These are phyloP conservation scores for Albifimbria verrucaria DNA, from an alignment of 2,329 filamentous ascomycete species.

Conservation along the genomic window DNA sequence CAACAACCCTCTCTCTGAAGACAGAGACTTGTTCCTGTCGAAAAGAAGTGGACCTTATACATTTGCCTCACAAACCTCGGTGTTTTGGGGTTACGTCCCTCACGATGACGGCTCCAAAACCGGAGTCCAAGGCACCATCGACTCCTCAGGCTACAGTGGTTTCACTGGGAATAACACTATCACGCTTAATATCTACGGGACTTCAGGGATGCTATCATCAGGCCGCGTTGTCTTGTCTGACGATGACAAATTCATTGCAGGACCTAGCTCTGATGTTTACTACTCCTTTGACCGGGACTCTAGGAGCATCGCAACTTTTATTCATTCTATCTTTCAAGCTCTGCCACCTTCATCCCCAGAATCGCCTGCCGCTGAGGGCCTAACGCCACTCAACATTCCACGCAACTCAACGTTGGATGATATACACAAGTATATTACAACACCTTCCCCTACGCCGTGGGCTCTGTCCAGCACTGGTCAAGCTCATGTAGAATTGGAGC, in stretches of 20 bases:
- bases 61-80: conserved; percentile 49
- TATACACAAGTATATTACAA: conserved; percentile 48
- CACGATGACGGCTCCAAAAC: conserved; percentile 37
- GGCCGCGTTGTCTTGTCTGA: conserved; percentile 40
- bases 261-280: conserved; percentile 39
- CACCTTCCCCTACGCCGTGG: conserved; percentile 43
- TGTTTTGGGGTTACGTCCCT: conserved; percentile 48
- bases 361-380: conserved; percentile 26
- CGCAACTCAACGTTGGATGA: conserved; percentile 42
- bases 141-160: conserved; percentile 40
- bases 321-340: conserved; percentile 44
- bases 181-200: conserved; percentile 55
- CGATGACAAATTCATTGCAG: conserved; percentile 39
- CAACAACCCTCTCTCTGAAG: conserved; percentile 34
- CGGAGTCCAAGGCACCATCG: conserved; percentile 51
- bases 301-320: conserved; percentile 45
- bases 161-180: conserved; percentile 42
- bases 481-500: conserved; percentile 46
- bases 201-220: conserved; percentile 47
- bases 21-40: conserved; percentile 44
- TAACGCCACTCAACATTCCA: conserved; percentile 47
- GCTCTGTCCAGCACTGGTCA: conserved; percentile 51
- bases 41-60: conserved; percentile 48
- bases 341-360: conserved; percentile 25
- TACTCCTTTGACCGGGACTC: conserved; percentile 45